Conservation (phyloP, 371 early-diverging fungal species). For the Saksenaea vasiformis region DNA sequence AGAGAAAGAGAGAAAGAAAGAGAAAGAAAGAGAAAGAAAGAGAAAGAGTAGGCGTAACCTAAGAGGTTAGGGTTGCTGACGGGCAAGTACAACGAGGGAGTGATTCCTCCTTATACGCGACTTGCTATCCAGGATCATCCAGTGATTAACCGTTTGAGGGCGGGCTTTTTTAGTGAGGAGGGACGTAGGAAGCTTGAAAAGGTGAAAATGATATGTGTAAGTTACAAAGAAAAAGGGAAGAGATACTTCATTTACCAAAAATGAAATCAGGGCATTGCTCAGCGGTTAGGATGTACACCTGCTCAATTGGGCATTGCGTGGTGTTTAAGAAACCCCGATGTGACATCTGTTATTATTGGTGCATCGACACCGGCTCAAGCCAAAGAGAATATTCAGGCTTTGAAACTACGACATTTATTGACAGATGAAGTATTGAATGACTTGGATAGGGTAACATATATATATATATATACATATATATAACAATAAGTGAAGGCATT, state of each 20-base stretch:
- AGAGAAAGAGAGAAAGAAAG: too few species aligned
- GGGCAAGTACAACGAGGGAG: conserved; percentile 78
- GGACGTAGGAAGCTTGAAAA: conserved; percentile 58
- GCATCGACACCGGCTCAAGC: conserved; percentile 76
- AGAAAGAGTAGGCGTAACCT: background rate
- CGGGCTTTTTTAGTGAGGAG: conserved; percentile 63
- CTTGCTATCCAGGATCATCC: conserved; percentile 67
- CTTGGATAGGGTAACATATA: conserved; percentile 51
- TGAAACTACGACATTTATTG: conserved; percentile 60
- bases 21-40: background rate
- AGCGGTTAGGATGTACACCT: conserved; percentile 64
- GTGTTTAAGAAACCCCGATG: conserved; percentile 68
- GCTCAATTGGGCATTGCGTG: conserved; percentile 85
- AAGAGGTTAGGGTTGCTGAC: conserved; percentile 49
- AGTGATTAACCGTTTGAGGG: conserved; percentile 63
- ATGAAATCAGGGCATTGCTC: conserved; percentile 56
- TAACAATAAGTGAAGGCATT: background rate
- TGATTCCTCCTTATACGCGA: conserved; percentile 72
- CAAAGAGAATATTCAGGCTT: conserved; percentile 71
- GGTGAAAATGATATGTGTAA: conserved; percentile 52
- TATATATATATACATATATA: too few species aligned
- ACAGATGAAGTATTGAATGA: conserved; percentile 69
- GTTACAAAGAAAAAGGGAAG: conserved; percentile 4
- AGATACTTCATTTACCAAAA: background rate
- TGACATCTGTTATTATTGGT: conserved; percentile 68